Conservation (phyloP, 1,284 basidiomycete species). For the Hypsizygus ulmarius region DNA sequence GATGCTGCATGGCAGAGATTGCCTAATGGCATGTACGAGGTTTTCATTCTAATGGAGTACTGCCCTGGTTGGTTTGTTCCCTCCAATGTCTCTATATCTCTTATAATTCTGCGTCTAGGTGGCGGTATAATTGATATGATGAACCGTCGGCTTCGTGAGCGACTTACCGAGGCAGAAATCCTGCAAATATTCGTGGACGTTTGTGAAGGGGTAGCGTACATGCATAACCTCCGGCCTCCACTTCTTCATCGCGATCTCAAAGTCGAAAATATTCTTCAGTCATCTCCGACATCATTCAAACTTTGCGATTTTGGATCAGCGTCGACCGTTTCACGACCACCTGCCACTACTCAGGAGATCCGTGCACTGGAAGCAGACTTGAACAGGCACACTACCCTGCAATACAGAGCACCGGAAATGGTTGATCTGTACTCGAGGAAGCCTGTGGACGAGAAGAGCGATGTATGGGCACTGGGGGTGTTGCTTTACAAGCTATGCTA, state of each 20-base stretch:
- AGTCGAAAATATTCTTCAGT: slow-evolving; percentile 96
- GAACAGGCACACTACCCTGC: slow-evolving; percentile 92
- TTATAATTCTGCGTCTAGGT: slow-evolving; percentile 42
- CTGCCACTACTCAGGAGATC: slow-evolving; percentile 77
- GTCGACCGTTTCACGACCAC: slow-evolving; percentile 71
- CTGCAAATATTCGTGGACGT: slow-evolving; percentile 97
- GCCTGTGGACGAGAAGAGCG: slow-evolving; percentile 91
- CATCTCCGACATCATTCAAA: slow-evolving; percentile 79
- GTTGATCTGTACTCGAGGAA: slow-evolving; percentile 86
- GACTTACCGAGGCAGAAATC: slow-evolving; percentile 93
- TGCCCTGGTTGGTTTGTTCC: slow-evolving; percentile 55
- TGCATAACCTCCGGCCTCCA: slow-evolving; percentile 91
- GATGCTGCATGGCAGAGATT: slow-evolving; percentile 90
- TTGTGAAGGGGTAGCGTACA: slow-evolving; percentile 89
- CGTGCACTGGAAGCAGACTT: slow-evolving; percentile 88
- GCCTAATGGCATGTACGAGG: slow-evolving; percentile 85
- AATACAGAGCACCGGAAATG: slow-evolving; percentile 98
- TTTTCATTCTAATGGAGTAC: slow-evolving; percentile 99
- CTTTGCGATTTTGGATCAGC: slow-evolving; percentile 98
- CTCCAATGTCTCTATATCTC: slow-evolving; percentile 8
- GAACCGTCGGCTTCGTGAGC: slow-evolving; percentile 92
- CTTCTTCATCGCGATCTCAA: slow-evolving; percentile 97
- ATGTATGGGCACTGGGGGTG: slow-evolving; percentile 95
- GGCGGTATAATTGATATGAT: slow-evolving; percentile 99
- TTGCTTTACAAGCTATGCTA: slow-evolving; percentile 94